These are phyloP conservation scores for Ambrosia trifida DNA, from an alignment of 129 eudicot species.

Conservation along the genomic window DNA sequence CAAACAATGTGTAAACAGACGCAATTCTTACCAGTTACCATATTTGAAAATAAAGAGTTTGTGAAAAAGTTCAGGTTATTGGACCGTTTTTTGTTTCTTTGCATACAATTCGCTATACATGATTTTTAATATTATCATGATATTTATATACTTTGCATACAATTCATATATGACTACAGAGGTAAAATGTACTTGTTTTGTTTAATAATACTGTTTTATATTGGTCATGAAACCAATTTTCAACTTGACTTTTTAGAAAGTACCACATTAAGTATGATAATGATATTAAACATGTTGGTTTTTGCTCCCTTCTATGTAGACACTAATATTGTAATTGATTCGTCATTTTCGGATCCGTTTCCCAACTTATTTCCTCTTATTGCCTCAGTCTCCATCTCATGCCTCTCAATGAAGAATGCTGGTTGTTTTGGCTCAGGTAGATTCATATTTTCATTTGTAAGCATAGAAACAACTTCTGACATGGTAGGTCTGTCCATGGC, in stretches of 20 bases:
- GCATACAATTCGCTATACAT: no score
- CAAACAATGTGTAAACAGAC: no score
- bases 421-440: constrained; percentile 50
- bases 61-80: no score
- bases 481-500: constrained; percentile 25
- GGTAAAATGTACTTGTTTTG: background rate
- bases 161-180: background rate
- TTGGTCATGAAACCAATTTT: background rate
- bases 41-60: no score
- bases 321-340: constrained; percentile 40
- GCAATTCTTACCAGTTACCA: no score
- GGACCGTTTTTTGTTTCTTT: no score
- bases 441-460: constrained; percentile 32
- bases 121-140: no score
- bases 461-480: constrained; percentile 37
- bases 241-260: background rate
- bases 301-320: constrained; percentile 23
- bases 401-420: constrained; percentile 38
- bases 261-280: background rate
- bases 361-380: background rate
- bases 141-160: no score
- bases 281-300: background rate
- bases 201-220: background rate
- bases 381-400: background rate
- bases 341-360: constrained; percentile 32